These are phyloP conservation scores for Discostella stelligera DNA, from an alignment of 352 stramenopile genomes.

Conservation along the genomic window DNA sequence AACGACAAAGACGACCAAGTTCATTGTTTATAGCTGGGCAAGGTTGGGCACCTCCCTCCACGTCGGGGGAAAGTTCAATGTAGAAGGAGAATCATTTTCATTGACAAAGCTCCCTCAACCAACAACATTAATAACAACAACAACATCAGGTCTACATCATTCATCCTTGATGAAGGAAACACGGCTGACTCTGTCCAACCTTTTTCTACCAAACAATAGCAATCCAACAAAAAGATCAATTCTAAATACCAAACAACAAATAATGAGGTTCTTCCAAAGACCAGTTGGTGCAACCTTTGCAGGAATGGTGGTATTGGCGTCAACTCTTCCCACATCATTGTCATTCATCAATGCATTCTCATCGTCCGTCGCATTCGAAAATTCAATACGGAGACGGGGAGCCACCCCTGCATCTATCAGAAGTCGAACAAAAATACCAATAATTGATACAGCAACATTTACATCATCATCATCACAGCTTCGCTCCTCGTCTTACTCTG, in stretches of 20 bases:
- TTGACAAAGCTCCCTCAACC: too few relatives aligned
- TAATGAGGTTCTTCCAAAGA: constrained; percentile 12
- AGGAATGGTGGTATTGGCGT: background rate
- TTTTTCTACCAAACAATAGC: background rate
- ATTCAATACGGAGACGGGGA: background rate
- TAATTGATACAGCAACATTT: background rate
- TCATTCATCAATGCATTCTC: constrained; percentile 20
- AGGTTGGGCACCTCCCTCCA: too few relatives aligned
- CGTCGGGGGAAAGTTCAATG: too few relatives aligned
- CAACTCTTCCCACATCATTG: constrained; percentile 1
- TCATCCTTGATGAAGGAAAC: too few relatives aligned
- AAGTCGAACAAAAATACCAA: background rate
- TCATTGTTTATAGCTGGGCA: background rate
- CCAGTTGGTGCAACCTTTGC: background rate
- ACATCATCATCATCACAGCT: background rate
- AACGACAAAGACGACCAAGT: background rate
- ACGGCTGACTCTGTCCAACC: too few relatives aligned
- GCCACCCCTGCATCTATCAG: background rate
- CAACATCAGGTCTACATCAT: background rate
- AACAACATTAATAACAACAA: too few relatives aligned
- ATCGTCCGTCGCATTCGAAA: background rate
- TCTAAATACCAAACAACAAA: too few relatives aligned
- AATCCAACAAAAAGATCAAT: too few relatives aligned
- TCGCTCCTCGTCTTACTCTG: constrained; percentile 5
- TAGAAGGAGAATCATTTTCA: too few relatives aligned